Evolutionary conservation across 805 yeast species (phyloP), one percentile per base, ranked within the genome.

Genomic region (Metschnikowia cerradonensis): DNA sequence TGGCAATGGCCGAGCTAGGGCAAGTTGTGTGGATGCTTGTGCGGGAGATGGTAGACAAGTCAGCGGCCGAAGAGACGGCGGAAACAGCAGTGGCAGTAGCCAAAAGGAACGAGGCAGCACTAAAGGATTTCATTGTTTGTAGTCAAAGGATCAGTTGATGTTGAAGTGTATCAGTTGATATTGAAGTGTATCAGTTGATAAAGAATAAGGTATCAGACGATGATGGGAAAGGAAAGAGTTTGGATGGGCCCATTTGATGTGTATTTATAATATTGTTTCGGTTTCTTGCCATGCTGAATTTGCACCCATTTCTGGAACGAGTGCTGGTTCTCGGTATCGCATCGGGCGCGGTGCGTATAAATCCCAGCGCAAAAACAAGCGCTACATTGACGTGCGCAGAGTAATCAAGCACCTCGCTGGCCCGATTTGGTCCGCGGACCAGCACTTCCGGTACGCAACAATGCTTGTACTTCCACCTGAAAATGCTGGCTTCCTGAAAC

Each of bases 21-120:
- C 60, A 58, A 8, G 51, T 37, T 15, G 58, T 47, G 26, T 59
- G 57, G 11, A 58, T 37, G 20, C 52, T 38, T 15, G 61, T 56
- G 40, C 60, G 52, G 15, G 61, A 48, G 53, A 46, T 46, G 13
- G 61, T 58, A 19, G 52, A 48, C 35, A 54, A 50, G 38, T 41
- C 49, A 22, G 45, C 14, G 11, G 37, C 38, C 26, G 54, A 43
- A 2, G 54, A 41, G 22, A 34, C 49, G 26, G 51, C 50, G 2
- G 48, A 34, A 15, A 49, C 50, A 3, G 39, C 40, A 14, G 49
- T 33, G 35, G 47, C 47, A 44, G 52, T 55, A 8, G 49, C 51
- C 10, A 49, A 41, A 15, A 54, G 51, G 30, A 49, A 34, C 6
- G 51, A 45, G 8, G 55, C 34, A 19, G 51, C 31, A 7, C 48